Base-by-base conservation (phyloP, 805 yeast genomes). In the Saccharomycopsis oosterbeekiorum region DNA sequence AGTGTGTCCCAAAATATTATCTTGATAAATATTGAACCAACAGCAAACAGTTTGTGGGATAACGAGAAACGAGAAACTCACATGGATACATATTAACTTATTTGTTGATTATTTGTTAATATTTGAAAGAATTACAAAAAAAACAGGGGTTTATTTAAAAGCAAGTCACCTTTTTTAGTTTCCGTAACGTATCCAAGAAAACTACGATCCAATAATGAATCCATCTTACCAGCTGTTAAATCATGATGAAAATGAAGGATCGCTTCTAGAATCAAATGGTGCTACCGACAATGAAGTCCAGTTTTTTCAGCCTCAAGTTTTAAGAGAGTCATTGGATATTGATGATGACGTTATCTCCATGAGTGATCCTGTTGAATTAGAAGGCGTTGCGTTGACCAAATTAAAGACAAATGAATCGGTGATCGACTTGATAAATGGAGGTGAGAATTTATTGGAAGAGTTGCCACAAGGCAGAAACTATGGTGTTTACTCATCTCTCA, bases 391-490 rank as follows among this genome's bases (percentile, higher is more conserved):
- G 8, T 54, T 55, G 10, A 43, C 51, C 8, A 29, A 55, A 17
- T 41, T 61, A 29, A 59, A 43, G 34, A 36, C 57, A 4, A 58
- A 56, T 15, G 65, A 62, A 19, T 47, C 53, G n/a, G 34, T 47
- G 29, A 53, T 55, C 39, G 65, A 62, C 34, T 29, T 62, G 19
- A 43, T 60, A 19, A 60, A 60, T 37, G 61, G 50, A 9, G 53
- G 39, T 15, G 47, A 60, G 24, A 40, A 54, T 14, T 12, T 47
- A 47, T 58, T 62, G 9, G 66, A 64, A 56, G 84, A 81, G 24
- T 71, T 80, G 1, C 92, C 92, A 0, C 90, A 85, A 66, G 93
- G 93, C 1, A 74, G 93, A 43, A 90, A 86, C 70, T 70, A 88
- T 63, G 93, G 93, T 0, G 70, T 85, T 1, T 85, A 80, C 66